Percentiles rank a stretch among this genome's conserved stretches.
Evolutionary conservation across 192 early-diverging fungal species (phyloP).

Genomic region (Podila clonocystis): DNA sequence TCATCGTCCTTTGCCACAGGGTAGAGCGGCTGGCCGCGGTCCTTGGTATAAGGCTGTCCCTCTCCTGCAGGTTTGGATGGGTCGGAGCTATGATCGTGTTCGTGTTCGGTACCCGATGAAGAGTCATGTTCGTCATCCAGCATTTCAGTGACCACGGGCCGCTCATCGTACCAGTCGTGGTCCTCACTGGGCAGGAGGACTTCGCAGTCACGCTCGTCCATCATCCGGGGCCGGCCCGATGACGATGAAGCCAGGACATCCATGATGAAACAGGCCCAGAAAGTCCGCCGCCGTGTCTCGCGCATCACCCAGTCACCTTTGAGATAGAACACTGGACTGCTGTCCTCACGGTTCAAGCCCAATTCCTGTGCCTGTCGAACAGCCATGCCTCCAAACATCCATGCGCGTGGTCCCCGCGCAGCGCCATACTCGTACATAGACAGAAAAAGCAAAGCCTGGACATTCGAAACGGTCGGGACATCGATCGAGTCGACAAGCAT

Average conservation of each 20-base stretch:
- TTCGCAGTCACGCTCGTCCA: slow-evolving; percentile 60
- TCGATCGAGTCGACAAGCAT: slow-evolving; percentile 57
- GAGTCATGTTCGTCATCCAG: slow-evolving; percentile 31
- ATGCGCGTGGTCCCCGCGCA: slow-evolving; percentile 62
- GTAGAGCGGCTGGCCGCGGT: not conserved
- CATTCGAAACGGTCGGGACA: slow-evolving; percentile 54
- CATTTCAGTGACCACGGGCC: slow-evolving; percentile 46
- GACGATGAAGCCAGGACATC: slow-evolving; percentile 53
- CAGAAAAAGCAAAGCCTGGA: slow-evolving; percentile 61
- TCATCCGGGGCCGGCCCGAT: slow-evolving; percentile 57
- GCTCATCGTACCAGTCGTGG: slow-evolving; percentile 53
- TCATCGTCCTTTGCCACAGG: not conserved
- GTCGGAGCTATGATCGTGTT: not conserved
- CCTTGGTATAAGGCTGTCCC: not conserved
- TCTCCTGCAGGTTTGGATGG: not conserved
- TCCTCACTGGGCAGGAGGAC: slow-evolving; percentile 61
- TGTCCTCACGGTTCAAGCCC: slow-evolving; percentile 59
- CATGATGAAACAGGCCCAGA: slow-evolving; percentile 61
- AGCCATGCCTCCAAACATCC: slow-evolving; percentile 67
- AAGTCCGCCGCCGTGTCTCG: slow-evolving; percentile 61
- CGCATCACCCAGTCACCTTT: slow-evolving; percentile 56
- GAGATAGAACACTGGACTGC: slow-evolving; percentile 44
- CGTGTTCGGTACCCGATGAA: slow-evolving; percentile 32
- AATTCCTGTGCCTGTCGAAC: slow-evolving; percentile 63
- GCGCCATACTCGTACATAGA: slow-evolving; percentile 62